Evolutionary conservation across 2,329 filamentous ascomycete species (phyloP).

Genomic region (Colletotrichum caudatum): DNA sequence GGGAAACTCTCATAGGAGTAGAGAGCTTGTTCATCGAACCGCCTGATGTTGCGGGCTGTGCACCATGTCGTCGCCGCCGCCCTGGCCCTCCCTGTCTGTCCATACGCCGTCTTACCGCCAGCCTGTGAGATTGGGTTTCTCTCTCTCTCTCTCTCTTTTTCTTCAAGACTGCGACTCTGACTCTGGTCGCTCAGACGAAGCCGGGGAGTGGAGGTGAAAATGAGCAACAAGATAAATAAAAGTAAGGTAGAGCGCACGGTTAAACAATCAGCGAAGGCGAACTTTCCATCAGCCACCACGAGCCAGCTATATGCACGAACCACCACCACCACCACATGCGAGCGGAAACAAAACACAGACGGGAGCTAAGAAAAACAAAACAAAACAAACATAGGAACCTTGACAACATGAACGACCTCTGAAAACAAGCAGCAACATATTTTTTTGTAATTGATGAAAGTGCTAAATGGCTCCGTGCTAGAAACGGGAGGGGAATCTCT

Average conservation of each 20-base stretch:
- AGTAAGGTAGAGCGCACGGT: constrained; percentile 29
- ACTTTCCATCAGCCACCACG: constrained; percentile 21
- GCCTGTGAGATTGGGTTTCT: background rate
- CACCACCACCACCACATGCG: background rate
- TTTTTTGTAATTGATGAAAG: constrained; percentile 23
- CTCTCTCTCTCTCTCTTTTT: background rate
- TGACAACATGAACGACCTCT: background rate
- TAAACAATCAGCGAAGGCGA: background rate
- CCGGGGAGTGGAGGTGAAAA: constrained; percentile 4
- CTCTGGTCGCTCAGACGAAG: constrained; percentile 19
- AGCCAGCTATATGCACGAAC: background rate
- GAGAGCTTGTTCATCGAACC: background rate
- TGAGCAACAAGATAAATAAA: background rate
- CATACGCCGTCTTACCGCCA: constrained; percentile 3
- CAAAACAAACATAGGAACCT: background rate
- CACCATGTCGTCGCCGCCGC: background rate
- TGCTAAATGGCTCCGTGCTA: constrained; percentile 16
- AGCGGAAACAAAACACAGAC: background rate
- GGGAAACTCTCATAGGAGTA: background rate
- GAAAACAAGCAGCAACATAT: background rate
- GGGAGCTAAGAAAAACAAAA: constrained; percentile 1
- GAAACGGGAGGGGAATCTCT: constrained; percentile 28
- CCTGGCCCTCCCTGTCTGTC: background rate
- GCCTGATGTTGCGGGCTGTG: background rate
- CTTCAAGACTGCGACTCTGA: background rate